Evolutionary conservation across 139 green algal genomes (phyloP).

Genomic region (Volvox africanus): DNA sequence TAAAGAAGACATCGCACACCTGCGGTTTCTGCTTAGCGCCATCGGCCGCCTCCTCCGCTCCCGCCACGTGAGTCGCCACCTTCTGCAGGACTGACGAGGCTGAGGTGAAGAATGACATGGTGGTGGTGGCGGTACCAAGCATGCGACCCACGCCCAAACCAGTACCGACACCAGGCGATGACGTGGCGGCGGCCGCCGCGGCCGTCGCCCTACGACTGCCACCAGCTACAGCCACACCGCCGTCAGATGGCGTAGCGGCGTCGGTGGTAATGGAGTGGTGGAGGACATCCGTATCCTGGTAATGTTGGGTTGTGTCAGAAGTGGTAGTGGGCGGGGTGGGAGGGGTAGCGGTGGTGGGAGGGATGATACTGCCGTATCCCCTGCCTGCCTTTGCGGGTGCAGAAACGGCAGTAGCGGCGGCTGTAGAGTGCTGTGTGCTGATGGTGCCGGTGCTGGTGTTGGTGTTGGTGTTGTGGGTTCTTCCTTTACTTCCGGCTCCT

Average conservation of each 20-base stretch:
- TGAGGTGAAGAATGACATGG: slow-evolving; percentile 24
- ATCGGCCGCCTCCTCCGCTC: slow-evolving; percentile 39
- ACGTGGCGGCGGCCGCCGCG: too few relatives aligned
- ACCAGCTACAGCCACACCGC: neutral
- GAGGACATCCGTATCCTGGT: too few relatives aligned
- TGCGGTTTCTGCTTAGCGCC: slow-evolving; percentile 36
- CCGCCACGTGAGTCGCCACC: slow-evolving; percentile 51
- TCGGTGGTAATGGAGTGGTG: too few relatives aligned
- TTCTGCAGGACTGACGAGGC: slow-evolving; percentile 49
- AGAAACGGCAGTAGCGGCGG: neutral
- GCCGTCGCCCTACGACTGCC: too few relatives aligned
- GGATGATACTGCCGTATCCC: too few relatives aligned
- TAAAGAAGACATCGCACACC: neutral
- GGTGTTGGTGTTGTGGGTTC: neutral
- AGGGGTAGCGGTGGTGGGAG: neutral
- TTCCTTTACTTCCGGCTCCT: neutral
- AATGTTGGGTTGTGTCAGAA: neutral
- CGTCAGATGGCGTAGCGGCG: too few relatives aligned
- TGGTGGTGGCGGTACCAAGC: neutral
- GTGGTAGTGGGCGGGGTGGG: neutral
- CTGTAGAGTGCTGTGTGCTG: neutral
- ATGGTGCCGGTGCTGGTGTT: too few relatives aligned
- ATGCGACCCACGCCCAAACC: slow-evolving; percentile 8
- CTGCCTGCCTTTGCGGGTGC: neutral
- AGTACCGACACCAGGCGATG: neutral